Conservation (phyloP, 345 rosid genomes). For the Corchorus capsularis region DNA sequence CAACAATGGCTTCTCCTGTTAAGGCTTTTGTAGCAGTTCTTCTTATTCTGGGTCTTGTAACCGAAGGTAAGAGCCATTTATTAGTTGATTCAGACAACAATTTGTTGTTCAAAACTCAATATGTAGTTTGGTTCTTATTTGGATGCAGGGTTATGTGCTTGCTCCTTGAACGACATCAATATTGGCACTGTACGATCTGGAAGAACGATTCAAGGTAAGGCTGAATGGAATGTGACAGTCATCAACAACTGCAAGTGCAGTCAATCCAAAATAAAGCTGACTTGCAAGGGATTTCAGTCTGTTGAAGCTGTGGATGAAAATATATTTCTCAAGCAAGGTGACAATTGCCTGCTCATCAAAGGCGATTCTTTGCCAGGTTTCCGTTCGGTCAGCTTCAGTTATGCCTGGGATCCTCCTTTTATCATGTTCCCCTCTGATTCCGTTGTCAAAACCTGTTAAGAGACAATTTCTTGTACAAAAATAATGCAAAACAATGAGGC, state of each 20-base stretch:
- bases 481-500: no score
- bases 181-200: background rate
- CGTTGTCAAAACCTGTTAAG: background rate
- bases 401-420: constrained; percentile 39
- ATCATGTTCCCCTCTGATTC: background rate
- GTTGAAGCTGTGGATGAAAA: background rate
- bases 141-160: constrained; percentile 1
- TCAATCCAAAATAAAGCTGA: background rate
- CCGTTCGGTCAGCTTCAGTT: constrained; percentile 20
- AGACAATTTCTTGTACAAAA: background rate
- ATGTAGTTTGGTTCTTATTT: background rate
- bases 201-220: background rate
- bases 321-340: constrained; percentile 13
- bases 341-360: constrained; percentile 19
- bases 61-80: background rate
- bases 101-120: background rate
- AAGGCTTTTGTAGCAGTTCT: background rate
- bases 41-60: background rate
- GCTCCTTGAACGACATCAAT: background rate
- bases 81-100: background rate
- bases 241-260: background rate
- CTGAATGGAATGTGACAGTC: constrained; percentile 9
- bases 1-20: background rate
- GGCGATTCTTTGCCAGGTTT: constrained; percentile 19
- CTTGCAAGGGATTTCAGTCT: constrained; percentile 1